Conservation (phyloP, 164 flowering plant genomes). For the Euptelea pleiosperma region DNA sequence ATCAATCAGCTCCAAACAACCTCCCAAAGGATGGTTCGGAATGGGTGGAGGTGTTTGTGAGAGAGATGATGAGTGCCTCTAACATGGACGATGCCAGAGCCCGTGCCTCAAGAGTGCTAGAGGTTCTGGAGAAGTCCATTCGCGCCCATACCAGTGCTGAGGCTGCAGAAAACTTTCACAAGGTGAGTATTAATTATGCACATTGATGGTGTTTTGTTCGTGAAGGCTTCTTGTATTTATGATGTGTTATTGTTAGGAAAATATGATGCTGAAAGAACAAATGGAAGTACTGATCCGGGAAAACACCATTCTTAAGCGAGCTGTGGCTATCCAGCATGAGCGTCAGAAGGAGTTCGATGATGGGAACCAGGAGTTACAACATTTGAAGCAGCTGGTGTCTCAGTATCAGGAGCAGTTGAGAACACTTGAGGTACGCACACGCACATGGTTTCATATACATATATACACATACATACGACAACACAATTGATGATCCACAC, state of each 20-base stretch:
- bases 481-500: no score
- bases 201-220: no score
- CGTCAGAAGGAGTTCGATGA: conserved; percentile 68
- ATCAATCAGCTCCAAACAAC: conserved; percentile 19
- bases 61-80: conserved; percentile 68
- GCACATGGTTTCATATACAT: no score
- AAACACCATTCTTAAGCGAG: conserved; percentile 68
- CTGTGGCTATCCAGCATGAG: conserved; percentile 77
- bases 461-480: no score
- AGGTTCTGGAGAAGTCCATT: conserved; percentile 66
- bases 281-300: conserved; percentile 63
- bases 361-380: conserved; percentile 60
- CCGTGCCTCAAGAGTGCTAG: conserved; percentile 65
- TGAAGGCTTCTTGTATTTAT: no score
- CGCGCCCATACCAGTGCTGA: conserved; percentile 41
- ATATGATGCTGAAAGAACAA: conserved; percentile 57
- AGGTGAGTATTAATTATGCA: no score
- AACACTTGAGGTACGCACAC: conserved; percentile 67
- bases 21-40: conserved; percentile 60
- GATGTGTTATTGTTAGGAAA: conserved; percentile 45
- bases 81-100: conserved; percentile 70
- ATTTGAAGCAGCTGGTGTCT: conserved; percentile 63
- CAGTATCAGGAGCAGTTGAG: conserved; percentile 84
- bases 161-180: conserved; percentile 38
- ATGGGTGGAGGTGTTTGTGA: conserved; percentile 86